phyloP scores from a whole-genome alignment of 345 rosid genomes.

The Aurinia saxatilis region DNA sequence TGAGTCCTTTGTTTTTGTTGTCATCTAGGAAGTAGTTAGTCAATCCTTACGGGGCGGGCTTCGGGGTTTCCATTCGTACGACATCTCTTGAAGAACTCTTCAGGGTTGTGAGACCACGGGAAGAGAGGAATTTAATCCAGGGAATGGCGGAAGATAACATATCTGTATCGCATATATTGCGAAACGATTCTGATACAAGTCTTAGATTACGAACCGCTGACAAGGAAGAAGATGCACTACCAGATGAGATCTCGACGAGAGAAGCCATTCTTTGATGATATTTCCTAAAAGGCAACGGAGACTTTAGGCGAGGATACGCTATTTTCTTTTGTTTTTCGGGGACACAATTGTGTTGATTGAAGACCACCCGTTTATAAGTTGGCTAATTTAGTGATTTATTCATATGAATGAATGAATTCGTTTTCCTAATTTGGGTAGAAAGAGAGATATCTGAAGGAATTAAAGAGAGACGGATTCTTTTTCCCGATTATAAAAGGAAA shows the following conservation, averaged over 20 bases:
- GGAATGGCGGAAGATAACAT: neutral
- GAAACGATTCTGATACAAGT: constrained; percentile 4
- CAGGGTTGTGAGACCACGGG: neutral
- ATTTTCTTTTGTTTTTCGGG: no score
- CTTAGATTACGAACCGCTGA: neutral
- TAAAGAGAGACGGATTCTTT: neutral
- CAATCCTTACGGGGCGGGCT: constrained; percentile 4
- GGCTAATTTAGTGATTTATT: neutral
- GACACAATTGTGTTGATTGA: neutral
- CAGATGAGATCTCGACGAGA: constrained; percentile 8
- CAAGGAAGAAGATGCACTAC: neutral
- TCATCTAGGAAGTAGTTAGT: neutral
- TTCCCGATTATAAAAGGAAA: neutral
- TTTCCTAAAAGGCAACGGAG: neutral
- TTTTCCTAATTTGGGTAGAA: neutral
- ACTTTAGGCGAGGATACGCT: neutral
- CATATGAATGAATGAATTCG: neutral
- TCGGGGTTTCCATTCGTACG: constrained; percentile 9
- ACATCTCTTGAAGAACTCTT: constrained; percentile 2
- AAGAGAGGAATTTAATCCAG: neutral
- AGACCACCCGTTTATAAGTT: neutral
- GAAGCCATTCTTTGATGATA: neutral
- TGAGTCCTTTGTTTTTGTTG: neutral
- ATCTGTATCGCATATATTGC: neutral
- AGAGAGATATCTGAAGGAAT: neutral